phyloP scores from a whole-genome alignment of 257 asterid genomes.

The Solanum verrucosum region DNA sequence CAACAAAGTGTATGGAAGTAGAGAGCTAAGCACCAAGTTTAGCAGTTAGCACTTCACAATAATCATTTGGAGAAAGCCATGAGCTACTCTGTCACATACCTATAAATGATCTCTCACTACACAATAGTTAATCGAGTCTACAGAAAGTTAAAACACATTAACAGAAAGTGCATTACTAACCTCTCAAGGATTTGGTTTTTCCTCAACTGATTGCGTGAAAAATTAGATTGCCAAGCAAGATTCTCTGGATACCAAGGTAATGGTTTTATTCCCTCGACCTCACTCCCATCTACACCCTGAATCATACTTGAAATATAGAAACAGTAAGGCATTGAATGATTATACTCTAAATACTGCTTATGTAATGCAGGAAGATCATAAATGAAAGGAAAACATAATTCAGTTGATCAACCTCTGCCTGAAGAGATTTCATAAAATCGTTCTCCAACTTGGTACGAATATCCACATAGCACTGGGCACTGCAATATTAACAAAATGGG shows the following conservation, averaged over 20 bases:
- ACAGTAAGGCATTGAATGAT: neutral
- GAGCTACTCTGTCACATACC: neutral
- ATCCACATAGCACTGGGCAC: conserved; percentile 74
- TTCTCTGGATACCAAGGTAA: conserved; percentile 94
- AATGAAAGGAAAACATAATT: neutral
- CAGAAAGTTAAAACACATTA: neutral
- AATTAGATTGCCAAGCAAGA: conserved; percentile 98
- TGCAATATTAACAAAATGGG: conserved; percentile 25
- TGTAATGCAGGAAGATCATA: neutral
- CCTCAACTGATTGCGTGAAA: conserved; percentile 83
- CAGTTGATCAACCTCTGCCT: conserved; percentile 61
- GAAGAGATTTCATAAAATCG: conserved; percentile 69
- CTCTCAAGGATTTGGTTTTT: conserved; percentile 85
- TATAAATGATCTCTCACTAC: neutral
- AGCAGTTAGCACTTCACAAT: neutral
- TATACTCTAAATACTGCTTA: neutral
- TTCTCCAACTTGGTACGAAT: conserved; percentile 71
- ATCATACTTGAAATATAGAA: conserved; percentile 2
- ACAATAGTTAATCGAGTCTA: neutral
- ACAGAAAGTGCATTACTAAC: conserved; percentile 27
- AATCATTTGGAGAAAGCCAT: neutral
- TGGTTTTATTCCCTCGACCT: conserved; percentile 67
- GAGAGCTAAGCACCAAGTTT: neutral
- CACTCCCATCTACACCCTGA: conserved; percentile 67
- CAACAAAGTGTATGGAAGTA: neutral